Evolutionary conservation across 1,284 basidiomycete genomes (phyloP).

Genomic region (Pyrrhoderma noxium): DNA sequence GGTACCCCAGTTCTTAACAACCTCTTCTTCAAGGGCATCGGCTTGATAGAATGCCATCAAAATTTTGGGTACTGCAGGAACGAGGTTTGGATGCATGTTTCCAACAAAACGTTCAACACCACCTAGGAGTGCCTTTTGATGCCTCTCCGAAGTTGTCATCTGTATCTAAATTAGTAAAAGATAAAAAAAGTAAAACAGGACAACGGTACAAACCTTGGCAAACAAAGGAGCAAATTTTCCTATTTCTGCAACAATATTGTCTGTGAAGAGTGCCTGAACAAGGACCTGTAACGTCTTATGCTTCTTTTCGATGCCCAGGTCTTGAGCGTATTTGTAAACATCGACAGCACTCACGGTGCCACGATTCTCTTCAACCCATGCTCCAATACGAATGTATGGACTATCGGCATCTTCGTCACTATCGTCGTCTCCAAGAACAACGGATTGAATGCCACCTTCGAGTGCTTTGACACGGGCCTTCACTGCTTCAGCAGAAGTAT

Average conservation of each 20-base stretch:
- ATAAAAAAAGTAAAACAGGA: not conserved
- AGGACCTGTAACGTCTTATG: conserved; percentile 88
- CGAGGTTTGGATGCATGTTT: conserved; percentile 57
- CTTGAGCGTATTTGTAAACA: conserved; percentile 86
- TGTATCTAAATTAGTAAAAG: conserved; percentile 29
- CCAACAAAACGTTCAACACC: conserved; percentile 84
- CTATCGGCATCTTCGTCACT: conserved; percentile 85
- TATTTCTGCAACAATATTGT: conserved; percentile 71
- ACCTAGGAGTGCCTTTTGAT: conserved; percentile 90
- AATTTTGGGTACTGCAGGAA: conserved; percentile 76
- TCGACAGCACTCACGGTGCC: conserved; percentile 52
- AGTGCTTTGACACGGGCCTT: conserved; percentile 79
- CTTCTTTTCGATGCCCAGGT: conserved; percentile 91
- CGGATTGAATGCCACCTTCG: conserved; percentile 54
- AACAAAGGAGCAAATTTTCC: conserved; percentile 70
- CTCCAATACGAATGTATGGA: conserved; percentile 79
- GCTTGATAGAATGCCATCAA: conserved; percentile 94
- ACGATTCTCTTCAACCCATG: conserved; percentile 81
- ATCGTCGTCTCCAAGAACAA: conserved; percentile 62
- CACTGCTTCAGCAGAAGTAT: conserved; percentile 89
- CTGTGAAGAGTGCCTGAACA: conserved; percentile 82
- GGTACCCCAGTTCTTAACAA: conserved; percentile 90
- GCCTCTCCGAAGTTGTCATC: conserved; percentile 83
- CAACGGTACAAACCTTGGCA: conserved; percentile 64
- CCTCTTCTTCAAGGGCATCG: conserved; percentile 90